phyloP scores from a whole-genome alignment of 371 early-diverging fungal species.

The Cokeromyces recurvatus region DNA sequence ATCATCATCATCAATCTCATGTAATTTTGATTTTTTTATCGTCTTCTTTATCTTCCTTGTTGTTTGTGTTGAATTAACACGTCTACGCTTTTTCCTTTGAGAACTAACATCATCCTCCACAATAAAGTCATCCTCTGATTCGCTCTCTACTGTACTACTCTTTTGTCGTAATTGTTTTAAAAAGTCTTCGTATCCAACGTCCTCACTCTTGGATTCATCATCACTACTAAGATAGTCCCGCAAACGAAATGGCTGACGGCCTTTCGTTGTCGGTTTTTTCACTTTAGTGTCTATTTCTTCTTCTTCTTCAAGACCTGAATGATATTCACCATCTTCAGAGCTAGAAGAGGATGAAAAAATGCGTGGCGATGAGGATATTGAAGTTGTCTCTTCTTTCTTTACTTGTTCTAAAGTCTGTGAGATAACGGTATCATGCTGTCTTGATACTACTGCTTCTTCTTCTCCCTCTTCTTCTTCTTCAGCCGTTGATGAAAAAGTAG shows the following conservation, averaged over 20 bases:
- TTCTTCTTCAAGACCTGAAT: constrained; percentile 18
- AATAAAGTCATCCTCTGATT: constrained; percentile 18
- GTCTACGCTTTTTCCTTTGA: constrained; percentile 6
- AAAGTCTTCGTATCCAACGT: constrained; percentile 36
- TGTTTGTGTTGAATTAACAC: not conserved
- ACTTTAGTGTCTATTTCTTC: not conserved
- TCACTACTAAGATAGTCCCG: constrained; percentile 53
- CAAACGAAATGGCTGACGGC: constrained; percentile 21
- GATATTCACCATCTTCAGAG: constrained; percentile 30
- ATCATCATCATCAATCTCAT: constrained; percentile 2
- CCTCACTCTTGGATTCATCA: constrained; percentile 33
- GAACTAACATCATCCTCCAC: constrained; percentile 15
- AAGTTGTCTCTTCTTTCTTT: constrained; percentile 1
- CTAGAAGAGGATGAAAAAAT: constrained; percentile 5
- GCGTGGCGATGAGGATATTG: not conserved
- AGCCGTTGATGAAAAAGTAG: too few relatives aligned
- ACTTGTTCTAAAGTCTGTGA: too few relatives aligned
- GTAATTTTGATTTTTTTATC: too few relatives aligned
- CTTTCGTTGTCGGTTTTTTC: not conserved
- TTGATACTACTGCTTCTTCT: too few relatives aligned
- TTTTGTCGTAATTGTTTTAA: constrained; percentile 44
- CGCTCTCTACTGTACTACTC: constrained; percentile 23
- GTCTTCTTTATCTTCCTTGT: too few relatives aligned
- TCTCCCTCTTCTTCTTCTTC: not conserved
- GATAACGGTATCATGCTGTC: too few relatives aligned